Evolutionary conservation across 176 grass and related monocot species (phyloP).

Genomic region (Canna indica): DNA sequence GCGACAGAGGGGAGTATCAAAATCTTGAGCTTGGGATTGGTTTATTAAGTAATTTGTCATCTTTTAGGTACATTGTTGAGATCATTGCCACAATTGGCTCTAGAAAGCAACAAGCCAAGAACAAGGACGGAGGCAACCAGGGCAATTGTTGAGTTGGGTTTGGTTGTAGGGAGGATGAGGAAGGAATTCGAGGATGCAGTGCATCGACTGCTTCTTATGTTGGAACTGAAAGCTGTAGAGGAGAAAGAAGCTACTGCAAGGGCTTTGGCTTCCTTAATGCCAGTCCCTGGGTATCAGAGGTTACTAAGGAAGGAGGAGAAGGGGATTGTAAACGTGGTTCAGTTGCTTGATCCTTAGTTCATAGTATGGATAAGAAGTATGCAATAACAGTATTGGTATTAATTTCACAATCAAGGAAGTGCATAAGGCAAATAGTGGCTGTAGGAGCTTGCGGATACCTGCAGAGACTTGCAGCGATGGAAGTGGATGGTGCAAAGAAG

Average conservation of each 20-base stretch:
- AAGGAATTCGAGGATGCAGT: conserved; percentile 34
- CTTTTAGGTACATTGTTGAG: too few relatives aligned
- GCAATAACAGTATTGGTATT: conserved; percentile 43
- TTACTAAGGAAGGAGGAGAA: conserved; percentile 58
- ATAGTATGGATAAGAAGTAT: too few relatives aligned
- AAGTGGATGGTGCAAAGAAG: conserved; percentile 80
- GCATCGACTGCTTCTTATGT: conserved; percentile 48
- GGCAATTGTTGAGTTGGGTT: conserved; percentile 45
- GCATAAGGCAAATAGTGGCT: conserved; percentile 72
- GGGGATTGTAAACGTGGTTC: conserved; percentile 54
- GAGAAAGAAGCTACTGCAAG: conserved; percentile 47
- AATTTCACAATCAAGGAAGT: conserved; percentile 45
- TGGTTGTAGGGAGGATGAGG: conserved; percentile 20
- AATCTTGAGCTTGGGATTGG: too few relatives aligned
- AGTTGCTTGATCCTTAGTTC: conserved; percentile 68
- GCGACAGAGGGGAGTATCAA: too few relatives aligned
- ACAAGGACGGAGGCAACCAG: conserved; percentile 44
- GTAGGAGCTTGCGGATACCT: conserved; percentile 68
- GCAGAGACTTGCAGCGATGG: conserved; percentile 30
- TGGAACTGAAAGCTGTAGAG: conserved; percentile 34
- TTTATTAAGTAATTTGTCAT: too few relatives aligned
- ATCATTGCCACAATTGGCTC: conserved; percentile 31
- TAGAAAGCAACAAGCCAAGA: conserved; percentile 26
- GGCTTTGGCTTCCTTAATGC: conserved; percentile 43
- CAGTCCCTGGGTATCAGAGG: conserved; percentile 31